Conservation (phyloP, 805 yeast genomes). For the Candida khao-thaluensis region DNA sequence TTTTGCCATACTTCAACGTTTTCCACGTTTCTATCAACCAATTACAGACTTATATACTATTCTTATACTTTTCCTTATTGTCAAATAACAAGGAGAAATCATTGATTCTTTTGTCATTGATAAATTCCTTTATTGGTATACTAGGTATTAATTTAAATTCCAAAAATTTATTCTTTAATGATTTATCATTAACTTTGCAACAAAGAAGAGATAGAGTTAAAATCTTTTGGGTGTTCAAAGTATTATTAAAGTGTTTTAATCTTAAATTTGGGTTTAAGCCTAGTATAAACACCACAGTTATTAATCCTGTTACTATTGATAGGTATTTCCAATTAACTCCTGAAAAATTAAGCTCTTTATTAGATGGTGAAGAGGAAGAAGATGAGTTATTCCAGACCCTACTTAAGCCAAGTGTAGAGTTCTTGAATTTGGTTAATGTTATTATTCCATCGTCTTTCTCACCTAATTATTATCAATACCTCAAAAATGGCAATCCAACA, state of each 20-base stretch:
- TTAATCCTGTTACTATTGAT: constrained; percentile 47
- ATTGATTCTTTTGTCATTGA: constrained; percentile 35
- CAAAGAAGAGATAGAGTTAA: constrained; percentile 41
- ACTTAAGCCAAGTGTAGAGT: constrained; percentile 43
- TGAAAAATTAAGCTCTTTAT: constrained; percentile 36
- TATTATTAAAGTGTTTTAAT: constrained; percentile 41
- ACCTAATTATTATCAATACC: constrained; percentile 44
- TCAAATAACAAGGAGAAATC: constrained; percentile 44
- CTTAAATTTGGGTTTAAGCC: constrained; percentile 47
- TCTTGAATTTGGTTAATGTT: constrained; percentile 42
- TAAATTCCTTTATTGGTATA: constrained; percentile 44
- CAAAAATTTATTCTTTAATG: constrained; percentile 44
- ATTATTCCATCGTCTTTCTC: constrained; percentile 48
- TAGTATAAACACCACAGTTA: constrained; percentile 45
- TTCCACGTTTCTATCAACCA: constrained; percentile 47
- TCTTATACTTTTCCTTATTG: constrained; percentile 47
- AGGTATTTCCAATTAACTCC: constrained; percentile 45
- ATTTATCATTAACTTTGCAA: constrained; percentile 39
- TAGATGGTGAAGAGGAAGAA: constrained; percentile 20
- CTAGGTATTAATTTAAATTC: constrained; percentile 43
- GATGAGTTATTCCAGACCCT: constrained; percentile 38
- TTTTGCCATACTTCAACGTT: constrained; percentile 48
- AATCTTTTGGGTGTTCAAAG: constrained; percentile 48
- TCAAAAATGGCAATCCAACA: constrained; percentile 25
- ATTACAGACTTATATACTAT: constrained; percentile 49